Conservation (phyloP, 179 eudicot genomes). For the Actinidia chinensis region DNA sequence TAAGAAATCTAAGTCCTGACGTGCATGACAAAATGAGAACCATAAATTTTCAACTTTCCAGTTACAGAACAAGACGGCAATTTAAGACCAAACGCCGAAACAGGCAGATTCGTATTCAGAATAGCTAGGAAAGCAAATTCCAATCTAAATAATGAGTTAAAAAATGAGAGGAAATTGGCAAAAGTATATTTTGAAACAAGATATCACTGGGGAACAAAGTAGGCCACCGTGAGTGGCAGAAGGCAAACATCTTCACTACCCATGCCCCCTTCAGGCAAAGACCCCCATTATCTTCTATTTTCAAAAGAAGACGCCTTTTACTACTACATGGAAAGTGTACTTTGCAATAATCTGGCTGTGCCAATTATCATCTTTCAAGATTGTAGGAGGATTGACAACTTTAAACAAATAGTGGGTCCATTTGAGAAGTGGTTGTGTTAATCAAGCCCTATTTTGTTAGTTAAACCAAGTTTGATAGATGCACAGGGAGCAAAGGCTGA, state of each 20-base stretch:
- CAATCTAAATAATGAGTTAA: neutral
- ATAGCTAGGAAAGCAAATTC: neutral
- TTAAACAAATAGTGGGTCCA: neutral
- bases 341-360: neutral
- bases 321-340: neutral
- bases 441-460: neutral
- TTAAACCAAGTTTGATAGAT: neutral
- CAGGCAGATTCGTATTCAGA: neutral
- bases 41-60: neutral
- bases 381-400: neutral
- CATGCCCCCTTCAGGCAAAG: neutral
- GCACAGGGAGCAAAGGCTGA: neutral
- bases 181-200: neutral
- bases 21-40: neutral
- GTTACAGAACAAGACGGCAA: too few species aligned
- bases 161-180: neutral
- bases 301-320: neutral
- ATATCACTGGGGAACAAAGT: neutral
- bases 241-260: neutral
- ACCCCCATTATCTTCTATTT: neutral
- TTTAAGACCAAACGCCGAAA: constrained; percentile 4
- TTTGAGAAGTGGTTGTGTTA: neutral
- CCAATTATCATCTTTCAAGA: neutral
- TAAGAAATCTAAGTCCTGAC: neutral
- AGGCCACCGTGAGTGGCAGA: neutral